A percentile compares a stretch with the other conserved stretches of the same genome.
Conservation (phyloP, 805 yeast genomes). For the Ogataea naganishii region DNA sequence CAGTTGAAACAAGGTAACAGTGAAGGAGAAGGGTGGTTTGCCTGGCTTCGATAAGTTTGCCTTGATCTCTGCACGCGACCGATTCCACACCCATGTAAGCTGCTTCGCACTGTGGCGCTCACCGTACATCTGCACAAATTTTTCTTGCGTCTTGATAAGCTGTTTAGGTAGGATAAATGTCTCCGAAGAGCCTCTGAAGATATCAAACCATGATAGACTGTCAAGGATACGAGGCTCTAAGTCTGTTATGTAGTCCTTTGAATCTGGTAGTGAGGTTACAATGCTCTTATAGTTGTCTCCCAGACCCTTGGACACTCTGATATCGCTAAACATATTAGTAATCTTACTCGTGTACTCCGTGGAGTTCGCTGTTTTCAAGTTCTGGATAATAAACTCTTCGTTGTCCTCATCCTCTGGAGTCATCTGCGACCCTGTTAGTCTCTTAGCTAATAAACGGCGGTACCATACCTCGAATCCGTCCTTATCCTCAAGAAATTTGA, state of each 20-base stretch:
- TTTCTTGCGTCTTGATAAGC: slow-evolving; percentile 53
- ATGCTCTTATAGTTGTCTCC: slow-evolving; percentile 29
- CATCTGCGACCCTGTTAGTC: slow-evolving; percentile 68
- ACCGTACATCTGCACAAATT: slow-evolving; percentile 60
- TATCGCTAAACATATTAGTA: slow-evolving; percentile 93
- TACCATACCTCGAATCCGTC: slow-evolving; percentile 93
- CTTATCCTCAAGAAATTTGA: slow-evolving; percentile 84
- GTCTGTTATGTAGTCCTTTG: slow-evolving; percentile 17
- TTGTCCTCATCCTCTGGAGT: slow-evolving; percentile 78
- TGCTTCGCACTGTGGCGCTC: slow-evolving; percentile 79
- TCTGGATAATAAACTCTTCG: slow-evolving; percentile 79
- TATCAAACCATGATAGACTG: slow-evolving; percentile 22
- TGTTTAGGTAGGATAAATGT: slow-evolving; percentile 61
- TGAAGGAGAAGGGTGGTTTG: slow-evolving; percentile 71
- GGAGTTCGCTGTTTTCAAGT: slow-evolving; percentile 82
- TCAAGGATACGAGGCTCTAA: slow-evolving; percentile 25
- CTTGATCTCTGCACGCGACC: slow-evolving; percentile 84
- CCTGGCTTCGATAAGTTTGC: slow-evolving; percentile 79
- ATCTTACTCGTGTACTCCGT: slow-evolving; percentile 89
- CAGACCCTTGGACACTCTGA: slow-evolving; percentile 74
- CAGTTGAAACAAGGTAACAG: slow-evolving; percentile 80
- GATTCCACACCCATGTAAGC: slow-evolving; percentile 93
- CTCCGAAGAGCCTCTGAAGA: slow-evolving; percentile 22
- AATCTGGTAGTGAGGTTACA: slow-evolving; percentile 7
- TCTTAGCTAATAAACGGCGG: slow-evolving; percentile 78